These are phyloP conservation scores for Ceratobasidium sp. DNA, from an alignment of 1,284 basidiomycete genomes.

Conservation along the genomic window DNA sequence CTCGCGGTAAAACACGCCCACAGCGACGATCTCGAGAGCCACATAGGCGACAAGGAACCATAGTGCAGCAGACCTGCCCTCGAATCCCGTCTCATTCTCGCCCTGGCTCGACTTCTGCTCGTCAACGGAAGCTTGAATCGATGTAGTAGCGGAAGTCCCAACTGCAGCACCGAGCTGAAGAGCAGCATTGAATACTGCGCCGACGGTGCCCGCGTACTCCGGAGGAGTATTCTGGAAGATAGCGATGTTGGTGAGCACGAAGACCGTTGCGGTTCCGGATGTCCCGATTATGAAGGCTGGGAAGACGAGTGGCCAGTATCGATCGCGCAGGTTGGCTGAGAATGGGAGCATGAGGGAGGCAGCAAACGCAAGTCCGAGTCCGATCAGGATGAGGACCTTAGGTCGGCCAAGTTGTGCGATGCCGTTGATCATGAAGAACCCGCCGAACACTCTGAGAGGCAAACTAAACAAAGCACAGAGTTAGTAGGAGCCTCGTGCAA, in stretches of 20 bases:
- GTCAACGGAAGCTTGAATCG: conserved; percentile 45
- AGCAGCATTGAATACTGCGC: conserved; percentile 48
- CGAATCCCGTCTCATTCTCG: conserved; percentile 26
- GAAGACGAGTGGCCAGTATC: conserved; percentile 65
- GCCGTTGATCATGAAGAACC: conserved; percentile 56
- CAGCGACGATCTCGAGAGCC: conserved; percentile 32
- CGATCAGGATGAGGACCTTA: conserved; percentile 64
- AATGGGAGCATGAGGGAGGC: conserved; percentile 62
- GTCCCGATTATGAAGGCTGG: conserved; percentile 59
- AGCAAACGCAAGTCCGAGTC: conserved; percentile 58
- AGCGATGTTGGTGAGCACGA: conserved; percentile 36
- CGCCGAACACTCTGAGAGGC: conserved; percentile 50
- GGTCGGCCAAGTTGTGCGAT: conserved; percentile 59
- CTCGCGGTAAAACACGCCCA: conserved; percentile 43
- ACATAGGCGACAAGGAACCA: conserved; percentile 48
- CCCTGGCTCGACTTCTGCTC: conserved; percentile 12
- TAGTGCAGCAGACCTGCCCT: conserved; percentile 44
- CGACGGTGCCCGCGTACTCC: conserved; percentile 46
- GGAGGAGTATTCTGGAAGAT: conserved; percentile 41
- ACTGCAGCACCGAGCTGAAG: conserved; percentile 49
- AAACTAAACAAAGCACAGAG: conserved; percentile 52
- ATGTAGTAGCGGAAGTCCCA: conserved; percentile 44
- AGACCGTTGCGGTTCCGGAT: conserved; percentile 21
- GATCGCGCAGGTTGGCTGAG: conserved; percentile 56
- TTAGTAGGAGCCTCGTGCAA: conserved; percentile 57